Base-by-base conservation (phyloP, 257 asterid species). In the Capsicum baccatum region DNA sequence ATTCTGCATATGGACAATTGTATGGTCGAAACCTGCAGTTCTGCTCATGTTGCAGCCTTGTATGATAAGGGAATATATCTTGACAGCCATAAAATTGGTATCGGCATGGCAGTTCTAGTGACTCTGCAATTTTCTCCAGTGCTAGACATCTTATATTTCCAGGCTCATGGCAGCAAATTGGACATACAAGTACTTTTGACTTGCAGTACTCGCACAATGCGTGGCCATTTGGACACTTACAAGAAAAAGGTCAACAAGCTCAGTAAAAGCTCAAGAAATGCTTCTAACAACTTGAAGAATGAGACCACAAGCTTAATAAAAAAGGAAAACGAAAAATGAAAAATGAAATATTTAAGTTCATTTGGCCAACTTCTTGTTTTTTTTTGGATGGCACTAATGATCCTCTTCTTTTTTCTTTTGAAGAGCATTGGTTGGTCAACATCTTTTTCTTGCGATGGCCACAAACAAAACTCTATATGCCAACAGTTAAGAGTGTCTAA, bases 141-240 rank as follows among this genome's bases (percentile, higher is more conserved):
- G 42, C 42, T 39, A 39, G 42, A 39, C 42, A 39, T 39, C 42
- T 39, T 39, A 39, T 39, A 39, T 39, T 39, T 39, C 42, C 42
- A 39, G 42, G 42, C 42, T 39, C 42, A 39, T 4, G 42, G 42
- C 42, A 87, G 69, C 91, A 89, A 54, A 87, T 86, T 63, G 91
- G 91, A 80, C 91, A 89, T 58, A 48, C 52, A 11, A 14, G 86
- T 48, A 88, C 87, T 83, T 82, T 86, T 10, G 80, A 59, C 83
- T 88, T 88, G 84, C 90, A 88, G 56, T 78, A 84, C 17, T 68
- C 74, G 42, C 90, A 88, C 52, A 88, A 79, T 0, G 87, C 86
- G 64, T 88, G 90, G 58, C 90, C 89, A 17, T 88, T 88, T 57
- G 89, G 90, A 82, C 90, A 88, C 90, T 88, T 79, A 48, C 83